Evolutionary conservation across 2,329 filamentous ascomycete genomes (phyloP).

Genomic region (Daldinia sp.): DNA sequence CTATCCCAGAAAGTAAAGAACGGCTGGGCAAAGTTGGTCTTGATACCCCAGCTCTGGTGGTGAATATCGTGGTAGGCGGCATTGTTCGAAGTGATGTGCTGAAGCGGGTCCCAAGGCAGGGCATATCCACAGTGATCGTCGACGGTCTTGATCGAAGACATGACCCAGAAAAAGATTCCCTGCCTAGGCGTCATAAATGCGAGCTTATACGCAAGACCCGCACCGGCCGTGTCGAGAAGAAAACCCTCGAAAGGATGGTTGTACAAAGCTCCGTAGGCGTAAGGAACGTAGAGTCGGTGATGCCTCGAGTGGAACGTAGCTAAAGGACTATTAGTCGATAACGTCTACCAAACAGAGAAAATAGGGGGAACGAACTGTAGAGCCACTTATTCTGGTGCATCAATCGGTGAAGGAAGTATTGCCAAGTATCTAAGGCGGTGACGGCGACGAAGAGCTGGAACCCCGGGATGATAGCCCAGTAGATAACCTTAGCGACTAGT

Average conservation of each 20-base stretch:
- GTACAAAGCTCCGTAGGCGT: slow-evolving; percentile 95
- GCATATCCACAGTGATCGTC: slow-evolving; percentile 97
- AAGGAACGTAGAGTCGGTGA: slow-evolving; percentile 96
- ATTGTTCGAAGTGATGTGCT: slow-evolving; percentile 93
- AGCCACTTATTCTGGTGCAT: slow-evolving; percentile 99
- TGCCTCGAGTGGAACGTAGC: slow-evolving; percentile 93
- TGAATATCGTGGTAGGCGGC: slow-evolving; percentile 97
- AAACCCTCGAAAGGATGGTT: slow-evolving; percentile 97
- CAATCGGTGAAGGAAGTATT: slow-evolving; percentile 93
- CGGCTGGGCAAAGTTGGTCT: slow-evolving; percentile 89
- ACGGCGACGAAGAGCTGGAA: slow-evolving; percentile 81
- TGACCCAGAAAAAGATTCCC: slow-evolving; percentile 87
- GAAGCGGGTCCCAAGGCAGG: slow-evolving; percentile 94
- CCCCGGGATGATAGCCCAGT: slow-evolving; percentile 78
- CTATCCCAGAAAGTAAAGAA: slow-evolving; percentile 97
- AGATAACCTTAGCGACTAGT: slow-evolving; percentile 75
- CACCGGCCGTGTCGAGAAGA: slow-evolving; percentile 87
- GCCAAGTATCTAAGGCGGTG: slow-evolving; percentile 90
- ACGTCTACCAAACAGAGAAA: slow-evolving; percentile 59
- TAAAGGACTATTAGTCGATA: slow-evolving; percentile 49
- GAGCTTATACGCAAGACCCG: slow-evolving; percentile 82
- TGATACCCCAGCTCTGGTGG: slow-evolving; percentile 99
- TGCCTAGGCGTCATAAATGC: slow-evolving; percentile 85
- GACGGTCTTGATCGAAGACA: slow-evolving; percentile 93
- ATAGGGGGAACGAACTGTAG: slow-evolving; percentile 83